These are phyloP conservation scores for Fusarium oxysporum DNA, from an alignment of 2,329 filamentous ascomycete genomes.

Conservation along the genomic window DNA sequence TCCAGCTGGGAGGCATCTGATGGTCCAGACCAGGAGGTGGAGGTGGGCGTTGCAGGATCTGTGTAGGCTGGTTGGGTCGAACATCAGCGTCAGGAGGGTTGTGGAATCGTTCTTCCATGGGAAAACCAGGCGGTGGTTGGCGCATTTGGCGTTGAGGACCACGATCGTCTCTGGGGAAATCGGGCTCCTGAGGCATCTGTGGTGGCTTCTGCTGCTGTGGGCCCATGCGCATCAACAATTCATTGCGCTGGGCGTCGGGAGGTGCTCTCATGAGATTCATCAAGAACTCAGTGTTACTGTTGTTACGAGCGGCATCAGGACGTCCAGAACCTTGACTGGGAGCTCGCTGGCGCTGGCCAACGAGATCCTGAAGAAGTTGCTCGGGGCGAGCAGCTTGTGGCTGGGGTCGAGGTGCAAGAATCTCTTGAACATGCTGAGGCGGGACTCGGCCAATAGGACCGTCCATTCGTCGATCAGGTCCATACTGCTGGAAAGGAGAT, in stretches of 20 bases:
- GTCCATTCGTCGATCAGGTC: constrained; percentile 57
- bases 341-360: constrained; percentile 68
- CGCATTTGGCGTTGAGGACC: constrained; percentile 56
- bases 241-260: constrained; percentile 64
- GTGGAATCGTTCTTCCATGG: constrained; percentile 65
- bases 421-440: constrained; percentile 61
- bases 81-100: constrained; percentile 58
- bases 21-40: constrained; percentile 70
- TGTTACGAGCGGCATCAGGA: constrained; percentile 60
- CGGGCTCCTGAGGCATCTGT: constrained; percentile 55
- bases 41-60: constrained; percentile 73
- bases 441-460: constrained; percentile 54
- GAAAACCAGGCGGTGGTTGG: constrained; percentile 62
- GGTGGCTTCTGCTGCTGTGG: constrained; percentile 56
- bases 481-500: constrained; percentile 59
- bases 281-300: constrained; percentile 83
- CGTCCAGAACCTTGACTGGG: constrained; percentile 63
- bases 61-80: constrained; percentile 66
- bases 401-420: constrained; percentile 63
- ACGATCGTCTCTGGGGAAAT: constrained; percentile 54
- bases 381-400: constrained; percentile 66
- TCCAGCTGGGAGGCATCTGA: constrained; percentile 68
- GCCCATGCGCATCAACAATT: constrained; percentile 62
- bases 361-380: constrained; percentile 71
- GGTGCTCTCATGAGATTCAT: constrained; percentile 80